Base-by-base conservation (phyloP, 306 rosid species). In the Acacia crassicarpa region DNA sequence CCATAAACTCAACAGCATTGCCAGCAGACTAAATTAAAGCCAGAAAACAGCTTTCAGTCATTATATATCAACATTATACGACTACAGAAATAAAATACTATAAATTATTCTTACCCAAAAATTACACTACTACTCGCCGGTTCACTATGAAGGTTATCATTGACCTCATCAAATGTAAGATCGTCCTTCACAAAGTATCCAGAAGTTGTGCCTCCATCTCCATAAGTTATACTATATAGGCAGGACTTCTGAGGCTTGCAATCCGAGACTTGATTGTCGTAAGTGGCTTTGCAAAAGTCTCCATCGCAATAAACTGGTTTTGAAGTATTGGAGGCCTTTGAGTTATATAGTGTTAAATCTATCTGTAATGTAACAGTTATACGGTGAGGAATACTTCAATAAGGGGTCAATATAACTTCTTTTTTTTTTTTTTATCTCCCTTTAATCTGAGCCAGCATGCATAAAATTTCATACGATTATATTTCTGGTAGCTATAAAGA, bases 161-260 rank as follows among this genome's bases (percentile, higher is more conserved):
- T 82, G 32, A 90, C 89, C 83, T 54, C 77, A 56, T 92, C 67
- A 25, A 89, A 89, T 59, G 86, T 88, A 56, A 96, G 71, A 71
- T 70, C 27, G 89, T 96, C 99, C 84, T 86, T 86, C 79, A 96
- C 91, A 67, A 79, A 92, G 87, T 85, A 88, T 8, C 99, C 99
- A 23, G 92, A 2, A 78, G 95, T 91, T 58, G 86, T 11, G 85
- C 97, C 89, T 84, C 97, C 98, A 84, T 96, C 99, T 85, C 97
- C 99, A 68, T 96, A 96, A 9, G 83, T 82, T 68, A 96, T 86
- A 75, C 65, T 83, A 80, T 91, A 96, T 5, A 86, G 89, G 86
- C 98, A 96, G 66, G 79, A 69, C 86, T 78, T 77, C 1, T 81
- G 82, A 25, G 86, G 67, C 59, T 41, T 85, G 93, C 99, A 96